Evolutionary conservation across 2,329 filamentous ascomycete species (phyloP), one percentile per base, ranked within the genome.

Genomic region (Tolypocladium guangdongense): DNA sequence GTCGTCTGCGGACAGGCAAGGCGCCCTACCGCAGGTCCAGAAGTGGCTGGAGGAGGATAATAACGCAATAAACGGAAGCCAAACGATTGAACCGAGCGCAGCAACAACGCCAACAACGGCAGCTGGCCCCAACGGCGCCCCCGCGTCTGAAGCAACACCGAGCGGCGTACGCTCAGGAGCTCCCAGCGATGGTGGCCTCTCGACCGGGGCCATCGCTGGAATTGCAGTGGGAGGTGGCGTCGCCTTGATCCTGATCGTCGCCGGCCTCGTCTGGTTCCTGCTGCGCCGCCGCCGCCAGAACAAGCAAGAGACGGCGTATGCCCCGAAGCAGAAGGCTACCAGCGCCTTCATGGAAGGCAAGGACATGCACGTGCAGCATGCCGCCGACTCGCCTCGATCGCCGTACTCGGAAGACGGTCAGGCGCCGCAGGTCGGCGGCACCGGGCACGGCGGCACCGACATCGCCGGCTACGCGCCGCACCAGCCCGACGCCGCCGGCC

Each of bases 291-390:
- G 70, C 5, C 68, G 66, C 47, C 64, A 64, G 38, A 61, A 53
- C 52, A 59, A 57, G 50, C 51, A 55, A 30, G 55, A 61, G 32
- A 52, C 54, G 3, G 57, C 62, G 24, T 59, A 62, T 22, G 57
- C 59, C 50, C 57, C 59, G 33, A 58, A 58, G 43, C 62, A 62
- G 52, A 56, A 64, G 5, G 62, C 58, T 57, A 57, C 57, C 56
- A 64, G 66, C 54, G 67, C 70, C 36, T 74, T 75, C 58, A 70
- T 76, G 50, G 66, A 68, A 49, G 74, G 77, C 58, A 78, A 78
- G 66, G 75, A 77, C 50, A 64, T 66, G 14, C 65, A 60, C 22
- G 64, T 66, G n/a, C 64, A 62, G 33, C 65, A 68, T 18, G 63
- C 63, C 35, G 66, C 62, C 51, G 68, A 74, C 48, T 68, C 70